Evolutionary conservation across 805 yeast species (phyloP), one percentile per base, ranked within the genome.

Genomic region (Saccharomyces mikatae): DNA sequence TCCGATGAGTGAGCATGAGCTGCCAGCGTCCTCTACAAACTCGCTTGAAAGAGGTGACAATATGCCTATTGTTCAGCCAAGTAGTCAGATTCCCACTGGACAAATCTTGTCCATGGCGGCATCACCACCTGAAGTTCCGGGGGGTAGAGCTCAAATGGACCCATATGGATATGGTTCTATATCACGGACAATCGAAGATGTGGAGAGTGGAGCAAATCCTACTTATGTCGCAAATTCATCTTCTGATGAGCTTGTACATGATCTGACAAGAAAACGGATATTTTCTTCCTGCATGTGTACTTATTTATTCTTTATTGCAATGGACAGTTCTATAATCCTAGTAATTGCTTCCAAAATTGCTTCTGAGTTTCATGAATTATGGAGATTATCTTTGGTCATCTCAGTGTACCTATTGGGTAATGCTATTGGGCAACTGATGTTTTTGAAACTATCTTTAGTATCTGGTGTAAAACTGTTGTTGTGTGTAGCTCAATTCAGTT

Each of bases 371-470:
- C 72, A 84, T 58, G 84, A 83, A 0, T 72, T 84, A 47, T 81
- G 82, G 3, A 79, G 79, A 57, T 76, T 84, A 28, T 78, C 89
- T 14, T 85, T 89, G 89, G 82, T 86, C 26, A 90, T 88, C 1
- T 82, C 89, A 0, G 79, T 88, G 0, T 86, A 86, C 61, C 69
- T 86, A 47, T 70, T 86, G 47, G 80, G 89, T 1, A 80, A 84
- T 47, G 82, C 90, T 0, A 86, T 88, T 2, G 83, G 84, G 64
- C 91, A 86, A 67, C 91, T 91, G 2, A 68, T 86, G 24, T 83
- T 79, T 59, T 91, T 91, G 8, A 84, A 83, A 61, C 62, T 86
- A 6, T 81, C 87, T 14, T 91, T 86, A 62, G 83, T 85, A 28
- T 84, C 84, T 64, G 90, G 92, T 2, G 72, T 91, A 57, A 82